Evolutionary conservation across 192 early-diverging fungal species (phyloP), one percentile per base, ranked within the genome.

Genomic region (Coemansia erecta): DNA sequence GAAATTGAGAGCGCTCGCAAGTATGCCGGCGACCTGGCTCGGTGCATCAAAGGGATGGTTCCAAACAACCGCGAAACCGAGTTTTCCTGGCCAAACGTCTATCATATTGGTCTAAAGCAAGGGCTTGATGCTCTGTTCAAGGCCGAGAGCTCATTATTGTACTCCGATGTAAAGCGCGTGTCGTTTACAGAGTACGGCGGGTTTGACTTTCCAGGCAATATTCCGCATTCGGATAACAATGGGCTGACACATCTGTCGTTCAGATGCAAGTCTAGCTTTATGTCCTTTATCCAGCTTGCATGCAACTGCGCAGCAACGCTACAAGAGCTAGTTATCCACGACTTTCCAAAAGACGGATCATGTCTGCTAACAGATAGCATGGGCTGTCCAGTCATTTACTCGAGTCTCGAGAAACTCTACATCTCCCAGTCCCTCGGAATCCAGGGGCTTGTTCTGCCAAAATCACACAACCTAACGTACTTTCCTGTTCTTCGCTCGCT

Each of bases 101-200:
- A 51, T 15, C 49, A 51, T 8, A 17, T 51, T 19, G 49, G 24
- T 15, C 49, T 51, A 12, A 51, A 51, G n/a, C 22, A 51, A 15
- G 49, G 24, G 1, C 14, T 51, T 15, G 11, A 4, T 51, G 49
- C 24, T 24, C 11, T 51, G 11, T 13, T 51, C 5, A 51, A 51
- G 13, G 18, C 14, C 24, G 23, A 23, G 14, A 26, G 11, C 5
- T 11, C 13, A 1, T 4, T 3, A 3, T 31, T 51, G 49, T 51
- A 51, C 49, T 13, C 11, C 7, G 26, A 26, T 26, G 24, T 51
- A 15, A 51, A 28, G 26, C 49, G 24, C 23, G 23, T 51, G 24
- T 28, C 12, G 13, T 51, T 51, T 28, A 51, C 49, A 13, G 49
- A 51, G 24, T 51, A 51, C n/a, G 49, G 49, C 23, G 49, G 49